Conservation (phyloP, 2,329 filamentous ascomycete genomes). For the Neodidymelliopsis sp. region DNA sequence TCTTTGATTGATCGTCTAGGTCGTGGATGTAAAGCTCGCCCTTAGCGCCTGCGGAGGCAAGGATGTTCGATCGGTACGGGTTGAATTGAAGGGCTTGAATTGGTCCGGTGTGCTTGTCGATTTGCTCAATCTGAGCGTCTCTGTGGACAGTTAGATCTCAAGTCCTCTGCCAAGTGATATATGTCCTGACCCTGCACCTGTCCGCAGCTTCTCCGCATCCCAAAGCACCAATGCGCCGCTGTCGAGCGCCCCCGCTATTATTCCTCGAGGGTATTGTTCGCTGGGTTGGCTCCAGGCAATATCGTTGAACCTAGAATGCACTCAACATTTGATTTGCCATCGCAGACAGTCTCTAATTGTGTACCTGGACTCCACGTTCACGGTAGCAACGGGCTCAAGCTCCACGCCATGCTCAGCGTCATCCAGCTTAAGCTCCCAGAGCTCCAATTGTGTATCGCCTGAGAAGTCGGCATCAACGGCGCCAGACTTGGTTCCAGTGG, state of each 20-base stretch:
- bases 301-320: slow-evolving; percentile 80
- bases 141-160: slow-evolving; percentile 48
- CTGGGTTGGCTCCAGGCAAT: slow-evolving; percentile 90
- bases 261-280: slow-evolving; percentile 79
- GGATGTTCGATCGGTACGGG: slow-evolving; percentile 84
- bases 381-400: slow-evolving; percentile 82
- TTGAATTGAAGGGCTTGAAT: slow-evolving; percentile 98
- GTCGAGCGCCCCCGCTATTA: slow-evolving; percentile 94
- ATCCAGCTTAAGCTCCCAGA: slow-evolving; percentile 92
- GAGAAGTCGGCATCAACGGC: slow-evolving; percentile 98
- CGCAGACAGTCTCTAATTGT: slow-evolving; percentile 7
- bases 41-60: slow-evolving; percentile 92
- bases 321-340: slow-evolving; percentile 28
- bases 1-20: slow-evolving; percentile 84
- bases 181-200: slow-evolving; percentile 57
- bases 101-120: slow-evolving; percentile 87
- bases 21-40: slow-evolving; percentile 97
- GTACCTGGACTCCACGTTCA: slow-evolving; percentile 90
- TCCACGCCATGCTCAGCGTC: slow-evolving; percentile 78
- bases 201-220: slow-evolving; percentile 78
- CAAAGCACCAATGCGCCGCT: slow-evolving; percentile 93
- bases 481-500: slow-evolving; percentile 92
- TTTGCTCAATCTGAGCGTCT: slow-evolving; percentile 85
- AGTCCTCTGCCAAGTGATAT: slow-evolving; percentile 54
- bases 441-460: slow-evolving; percentile 92